A percentile compares a stretch with the other conserved stretches of the same genome.
Evolutionary conservation across 768 basidiomycete species (phyloP).

Genomic region (Russula sp.): DNA sequence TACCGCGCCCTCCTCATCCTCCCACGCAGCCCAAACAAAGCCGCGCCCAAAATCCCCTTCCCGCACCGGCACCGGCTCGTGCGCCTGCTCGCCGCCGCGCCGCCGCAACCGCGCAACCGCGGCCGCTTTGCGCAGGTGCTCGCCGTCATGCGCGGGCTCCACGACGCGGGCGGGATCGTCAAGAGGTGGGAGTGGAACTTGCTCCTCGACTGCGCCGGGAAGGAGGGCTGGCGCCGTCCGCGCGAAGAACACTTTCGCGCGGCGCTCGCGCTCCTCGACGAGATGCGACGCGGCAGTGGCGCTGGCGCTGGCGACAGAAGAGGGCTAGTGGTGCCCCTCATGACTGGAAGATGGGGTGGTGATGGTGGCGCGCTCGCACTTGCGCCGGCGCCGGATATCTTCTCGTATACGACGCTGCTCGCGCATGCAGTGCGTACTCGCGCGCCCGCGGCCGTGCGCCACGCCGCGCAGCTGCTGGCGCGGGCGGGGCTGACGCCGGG

Average conservation of each 20-base stretch:
- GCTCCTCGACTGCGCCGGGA: constrained; percentile 57
- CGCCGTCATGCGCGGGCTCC: constrained; percentile 56
- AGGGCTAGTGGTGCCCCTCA: background rate
- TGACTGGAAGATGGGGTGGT: constrained; percentile 10
- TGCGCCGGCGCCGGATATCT: constrained; percentile 45
- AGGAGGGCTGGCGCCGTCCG: constrained; percentile 53
- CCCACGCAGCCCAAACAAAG: constrained; percentile 3
- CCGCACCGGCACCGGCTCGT: constrained; percentile 53
- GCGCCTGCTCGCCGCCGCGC: constrained; percentile 44
- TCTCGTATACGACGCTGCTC: constrained; percentile 63
- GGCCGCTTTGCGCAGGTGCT: constrained; percentile 55
- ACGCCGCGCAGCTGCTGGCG: constrained; percentile 47
- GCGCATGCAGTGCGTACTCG: constrained; percentile 52
- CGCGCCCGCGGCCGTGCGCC: constrained; percentile 36
- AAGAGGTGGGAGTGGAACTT: constrained; percentile 71
- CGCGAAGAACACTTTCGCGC: constrained; percentile 48
- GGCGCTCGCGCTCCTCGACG: constrained; percentile 52
- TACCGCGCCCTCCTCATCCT: constrained; percentile 32
- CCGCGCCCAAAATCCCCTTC: constrained; percentile 25
- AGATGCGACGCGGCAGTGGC: constrained; percentile 39
- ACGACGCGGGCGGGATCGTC: constrained; percentile 45
- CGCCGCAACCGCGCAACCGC: constrained; percentile 47
- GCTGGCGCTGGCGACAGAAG: background rate
- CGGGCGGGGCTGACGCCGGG: constrained; percentile 50
- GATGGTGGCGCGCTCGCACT: background rate